phyloP scores from a whole-genome alignment of 2,329 filamentous ascomycete genomes.

The Colletotrichum plurivorum region DNA sequence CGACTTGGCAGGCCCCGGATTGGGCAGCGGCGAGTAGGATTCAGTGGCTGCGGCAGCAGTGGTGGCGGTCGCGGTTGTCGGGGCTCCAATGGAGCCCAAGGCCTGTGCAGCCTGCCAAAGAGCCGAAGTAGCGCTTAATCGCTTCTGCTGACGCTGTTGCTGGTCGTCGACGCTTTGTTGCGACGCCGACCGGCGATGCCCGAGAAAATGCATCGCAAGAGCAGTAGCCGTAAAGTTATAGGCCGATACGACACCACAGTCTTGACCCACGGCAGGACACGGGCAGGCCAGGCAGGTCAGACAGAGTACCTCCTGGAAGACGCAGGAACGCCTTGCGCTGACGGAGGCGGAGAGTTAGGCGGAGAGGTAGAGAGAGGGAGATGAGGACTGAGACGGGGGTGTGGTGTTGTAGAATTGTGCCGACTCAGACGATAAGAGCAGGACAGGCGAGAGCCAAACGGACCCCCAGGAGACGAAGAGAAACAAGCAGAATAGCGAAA shows the following conservation, averaged over 20 bases:
- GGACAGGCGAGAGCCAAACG: too few species aligned
- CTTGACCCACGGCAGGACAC: not conserved
- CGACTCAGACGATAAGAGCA: too few species aligned
- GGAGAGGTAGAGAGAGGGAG: too few species aligned
- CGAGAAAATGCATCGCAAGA: conserved; percentile 31
- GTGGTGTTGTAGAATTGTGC: too few species aligned
- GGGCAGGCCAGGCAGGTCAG: not conserved
- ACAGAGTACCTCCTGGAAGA: too few species aligned
- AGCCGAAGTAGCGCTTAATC: conserved; percentile 35
- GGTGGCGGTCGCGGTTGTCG: conserved; percentile 25
- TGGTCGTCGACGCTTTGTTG: conserved; percentile 34
- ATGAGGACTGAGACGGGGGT: too few species aligned
- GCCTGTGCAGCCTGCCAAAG: conserved; percentile 37
- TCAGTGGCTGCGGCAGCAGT: conserved; percentile 10
- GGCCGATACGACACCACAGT: not conserved
- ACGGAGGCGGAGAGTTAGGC: too few species aligned
- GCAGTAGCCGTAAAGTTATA: not conserved
- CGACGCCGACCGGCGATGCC: conserved; percentile 36
- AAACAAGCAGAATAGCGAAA: too few species aligned
- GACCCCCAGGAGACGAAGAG: too few species aligned
- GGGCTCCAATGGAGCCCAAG: conserved; percentile 35
- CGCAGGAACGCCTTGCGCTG: too few species aligned
- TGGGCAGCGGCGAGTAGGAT: conserved; percentile 27
- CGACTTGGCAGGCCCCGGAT: conserved; percentile 14
- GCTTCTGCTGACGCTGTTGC: conserved; percentile 35